Evolutionary conservation across 768 basidiomycete genomes (phyloP).

Genomic region (Scleroderma citrinum): DNA sequence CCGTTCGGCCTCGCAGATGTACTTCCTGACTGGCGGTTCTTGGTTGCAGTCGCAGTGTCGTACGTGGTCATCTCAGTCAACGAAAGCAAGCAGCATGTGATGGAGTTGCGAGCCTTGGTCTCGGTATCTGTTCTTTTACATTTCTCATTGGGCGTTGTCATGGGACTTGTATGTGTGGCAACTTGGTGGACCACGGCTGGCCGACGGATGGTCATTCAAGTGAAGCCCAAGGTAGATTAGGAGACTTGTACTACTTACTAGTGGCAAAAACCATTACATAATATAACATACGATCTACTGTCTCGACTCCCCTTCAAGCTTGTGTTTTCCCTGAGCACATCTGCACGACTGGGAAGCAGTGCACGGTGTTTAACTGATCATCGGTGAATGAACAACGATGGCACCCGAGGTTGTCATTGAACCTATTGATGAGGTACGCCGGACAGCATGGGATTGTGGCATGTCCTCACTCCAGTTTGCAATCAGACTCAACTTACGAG

Average conservation of each 20-base stretch:
- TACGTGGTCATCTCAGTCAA: slow-evolving; percentile 16
- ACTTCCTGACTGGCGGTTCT: slow-evolving; percentile 25
- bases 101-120: slow-evolving; percentile 16
- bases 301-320: too few relatives aligned
- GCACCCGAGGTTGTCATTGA: slow-evolving; percentile 20
- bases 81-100: slow-evolving; percentile 11
- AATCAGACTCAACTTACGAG: slow-evolving; percentile 58
- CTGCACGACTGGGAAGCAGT: too few relatives aligned
- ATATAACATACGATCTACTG: too few relatives aligned
- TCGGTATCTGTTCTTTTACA: slow-evolving; percentile 17
- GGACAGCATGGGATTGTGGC: neutral
- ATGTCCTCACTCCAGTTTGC: slow-evolving; percentile 3
- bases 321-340: too few relatives aligned
- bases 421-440: slow-evolving; percentile 27
- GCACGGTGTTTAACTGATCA: too few relatives aligned
- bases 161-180: slow-evolving; percentile 22
- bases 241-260: too few relatives aligned
- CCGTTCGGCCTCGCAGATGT: slow-evolving; percentile 9
- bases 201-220: slow-evolving; percentile 14
- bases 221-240: slow-evolving; percentile 15
- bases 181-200: slow-evolving; percentile 28
- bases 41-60: slow-evolving; percentile 17
- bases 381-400: slow-evolving; percentile 10
- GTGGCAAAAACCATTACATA: too few relatives aligned
- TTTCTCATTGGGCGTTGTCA: slow-evolving; percentile 19